Evolutionary conservation across 805 yeast species (phyloP), one percentile per base, ranked within the genome.

Genomic region (Pichia heedii): DNA sequence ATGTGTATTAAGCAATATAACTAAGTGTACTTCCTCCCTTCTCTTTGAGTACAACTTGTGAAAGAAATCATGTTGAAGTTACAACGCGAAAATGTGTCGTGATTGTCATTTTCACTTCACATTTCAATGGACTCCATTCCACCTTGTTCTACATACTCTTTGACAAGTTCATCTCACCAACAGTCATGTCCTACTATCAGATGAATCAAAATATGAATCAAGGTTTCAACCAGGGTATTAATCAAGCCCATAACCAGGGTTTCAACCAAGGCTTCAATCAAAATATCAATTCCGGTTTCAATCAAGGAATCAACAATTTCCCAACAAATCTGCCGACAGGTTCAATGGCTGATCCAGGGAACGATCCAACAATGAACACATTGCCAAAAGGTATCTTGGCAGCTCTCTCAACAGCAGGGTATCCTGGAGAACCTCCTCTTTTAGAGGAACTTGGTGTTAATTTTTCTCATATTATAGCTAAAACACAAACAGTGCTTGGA

Each of bases 361-460:
- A 36, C 10, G 44, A 43, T 15, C 33, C 42, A 16, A 44, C 49
- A 29, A 29, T 29, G 32, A n/a, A 29, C 6, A 29, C 32, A 30
- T 37, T 49, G 9, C 27, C 49, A 15, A 40, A 77, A 0, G 98
- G 98, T 1, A 58, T 88, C 38, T 62, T 94, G 5, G 95, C 96
- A 4, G 98, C 97, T 0, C 81, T 93, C 55, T 85, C 96, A 2
- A 84, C 96, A 0, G 71, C 83, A 1, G 98, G 98, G 0, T 93
- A 93, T 57, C 80, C 96, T 0, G 90, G 88, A n/a, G 98, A 93
- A 61, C 89, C 95, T 0, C 88, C 97, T 3, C 68, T 93, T 37
- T 67, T 93, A 41, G 95, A 93, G 59, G 98, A 93, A 58, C 64
- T 93, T 22, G 98, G 97, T 3, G 85, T 93, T 57, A 89, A 93